A percentile compares a stretch with the other conserved stretches of the same genome.
Conservation (phyloP, 805 yeast genomes). For the Torulaspora delbrueckii region DNA sequence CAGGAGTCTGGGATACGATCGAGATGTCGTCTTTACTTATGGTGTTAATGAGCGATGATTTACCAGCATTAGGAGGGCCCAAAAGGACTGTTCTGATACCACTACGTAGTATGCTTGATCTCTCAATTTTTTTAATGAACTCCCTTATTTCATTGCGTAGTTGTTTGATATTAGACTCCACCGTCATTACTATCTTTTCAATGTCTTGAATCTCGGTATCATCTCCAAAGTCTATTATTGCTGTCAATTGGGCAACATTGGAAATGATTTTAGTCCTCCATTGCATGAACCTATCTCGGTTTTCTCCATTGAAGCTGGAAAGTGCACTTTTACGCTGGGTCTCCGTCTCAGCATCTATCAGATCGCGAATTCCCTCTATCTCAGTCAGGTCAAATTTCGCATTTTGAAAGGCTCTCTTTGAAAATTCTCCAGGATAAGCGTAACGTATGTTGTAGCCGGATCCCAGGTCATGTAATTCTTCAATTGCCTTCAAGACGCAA, state of each 20-base stretch:
- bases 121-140: constrained; percentile 43
- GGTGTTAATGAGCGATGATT: constrained; percentile 77
- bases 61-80: constrained; percentile 97
- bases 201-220: constrained; percentile 78
- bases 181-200: constrained; percentile 47
- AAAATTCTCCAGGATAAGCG: constrained; percentile 93
- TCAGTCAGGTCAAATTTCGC: constrained; percentile 82
- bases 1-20: constrained; percentile 85
- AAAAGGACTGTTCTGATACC: constrained; percentile 72
- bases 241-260: constrained; percentile 71
- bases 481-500: constrained; percentile 62
- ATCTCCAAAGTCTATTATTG: constrained; percentile 91
- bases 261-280: constrained; percentile 70
- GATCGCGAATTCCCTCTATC: constrained; percentile 81
- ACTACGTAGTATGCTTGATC: constrained; percentile 57
- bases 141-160: constrained; percentile 44
- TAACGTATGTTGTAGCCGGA: constrained; percentile 49
- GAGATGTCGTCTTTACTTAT: constrained; percentile 78
- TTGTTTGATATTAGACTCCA: constrained; percentile 39
- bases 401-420: constrained; percentile 79
- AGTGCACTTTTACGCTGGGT: constrained; percentile 73
- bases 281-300: constrained; percentile 45
- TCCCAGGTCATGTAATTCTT: constrained; percentile 44
- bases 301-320: constrained; percentile 65
- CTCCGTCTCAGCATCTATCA: constrained; percentile 94